Percentiles rank a stretch among this genome's conserved stretches.
Evolutionary conservation across 495 filamentous ascomycete genomes (phyloP).

Genomic region (Tuber magnatum): DNA sequence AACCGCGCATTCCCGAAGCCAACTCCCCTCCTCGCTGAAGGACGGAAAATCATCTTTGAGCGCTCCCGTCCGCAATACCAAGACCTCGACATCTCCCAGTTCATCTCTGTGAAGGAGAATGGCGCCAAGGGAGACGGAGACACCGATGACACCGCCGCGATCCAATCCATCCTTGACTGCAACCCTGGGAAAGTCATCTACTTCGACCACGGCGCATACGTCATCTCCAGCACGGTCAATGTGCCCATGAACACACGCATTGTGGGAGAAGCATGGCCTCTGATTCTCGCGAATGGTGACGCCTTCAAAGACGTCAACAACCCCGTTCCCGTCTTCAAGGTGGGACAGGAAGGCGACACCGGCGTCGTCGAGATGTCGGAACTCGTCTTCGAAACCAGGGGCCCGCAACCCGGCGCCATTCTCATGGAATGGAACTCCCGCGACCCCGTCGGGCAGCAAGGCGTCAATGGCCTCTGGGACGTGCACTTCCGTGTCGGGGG

Average conservation of each 20-base stretch:
- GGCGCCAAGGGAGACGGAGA: slow-evolving; percentile 74
- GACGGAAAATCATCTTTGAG: slow-evolving; percentile 51
- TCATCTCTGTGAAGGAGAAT: slow-evolving; percentile 65
- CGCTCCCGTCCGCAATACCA: slow-evolving; percentile 72
- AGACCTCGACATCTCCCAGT: slow-evolving; percentile 49
- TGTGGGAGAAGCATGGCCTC: slow-evolving; percentile 82
- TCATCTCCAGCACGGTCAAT: slow-evolving; percentile 74
- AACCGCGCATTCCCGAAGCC: slow-evolving; percentile 51
- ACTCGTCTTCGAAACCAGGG: slow-evolving; percentile 71
- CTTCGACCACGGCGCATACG: slow-evolving; percentile 86
- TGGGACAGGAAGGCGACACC: slow-evolving; percentile 69
- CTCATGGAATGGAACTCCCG: slow-evolving; percentile 87
- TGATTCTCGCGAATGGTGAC: slow-evolving; percentile 73
- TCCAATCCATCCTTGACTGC: slow-evolving; percentile 62
- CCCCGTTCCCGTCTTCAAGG: slow-evolving; percentile 64
- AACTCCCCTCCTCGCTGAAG: slow-evolving; percentile 46
- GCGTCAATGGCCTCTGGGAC: slow-evolving; percentile 79
- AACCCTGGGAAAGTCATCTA: slow-evolving; percentile 64
- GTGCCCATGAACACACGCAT: slow-evolving; percentile 73
- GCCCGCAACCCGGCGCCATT: slow-evolving; percentile 73
- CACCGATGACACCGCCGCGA: slow-evolving; percentile 60
- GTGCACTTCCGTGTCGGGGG: slow-evolving; percentile 84
- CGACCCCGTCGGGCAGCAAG: slow-evolving; percentile 51
- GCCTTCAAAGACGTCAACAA: slow-evolving; percentile 64
- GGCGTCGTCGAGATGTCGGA: slow-evolving; percentile 80